Percentiles rank a stretch among this genome's conserved stretches.
Conservation (phyloP, 768 basidiomycete species). For the Suillus subaureus region DNA sequence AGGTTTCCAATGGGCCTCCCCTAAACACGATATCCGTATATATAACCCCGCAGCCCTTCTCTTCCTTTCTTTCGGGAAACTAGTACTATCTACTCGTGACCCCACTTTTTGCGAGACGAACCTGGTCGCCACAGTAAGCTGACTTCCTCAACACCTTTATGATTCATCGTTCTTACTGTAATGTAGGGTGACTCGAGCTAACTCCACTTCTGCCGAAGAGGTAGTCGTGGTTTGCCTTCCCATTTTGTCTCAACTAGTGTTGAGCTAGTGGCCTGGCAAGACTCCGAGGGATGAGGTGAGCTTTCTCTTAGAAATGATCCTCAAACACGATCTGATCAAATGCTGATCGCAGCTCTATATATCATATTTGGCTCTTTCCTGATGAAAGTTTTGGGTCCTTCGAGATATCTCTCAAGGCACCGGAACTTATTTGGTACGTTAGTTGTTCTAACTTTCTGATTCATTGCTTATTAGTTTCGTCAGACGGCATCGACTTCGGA, state of each 20-base stretch:
- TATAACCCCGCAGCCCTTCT: conserved; percentile 1
- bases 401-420: background rate
- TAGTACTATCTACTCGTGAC: background rate
- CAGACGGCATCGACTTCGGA: background rate
- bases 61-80: background rate
- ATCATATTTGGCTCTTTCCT: background rate
- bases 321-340: background rate
- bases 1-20: conserved; percentile 1
- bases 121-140: background rate
- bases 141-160: background rate
- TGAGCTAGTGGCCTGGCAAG: background rate
- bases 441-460: background rate
- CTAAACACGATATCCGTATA: conserved; percentile 2
- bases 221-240: background rate
- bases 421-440: background rate
- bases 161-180: background rate
- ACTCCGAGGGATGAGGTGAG: background rate
- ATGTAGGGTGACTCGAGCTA: background rate
- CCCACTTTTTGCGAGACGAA: background rate
- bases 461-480: background rate
- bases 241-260: background rate
- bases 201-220: background rate
- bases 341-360: background rate
- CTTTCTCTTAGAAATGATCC: background rate
- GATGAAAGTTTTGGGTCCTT: background rate